Evolutionary conservation across 192 early-diverging fungal species (phyloP).

Genomic region (Glomus cerebriforme): DNA sequence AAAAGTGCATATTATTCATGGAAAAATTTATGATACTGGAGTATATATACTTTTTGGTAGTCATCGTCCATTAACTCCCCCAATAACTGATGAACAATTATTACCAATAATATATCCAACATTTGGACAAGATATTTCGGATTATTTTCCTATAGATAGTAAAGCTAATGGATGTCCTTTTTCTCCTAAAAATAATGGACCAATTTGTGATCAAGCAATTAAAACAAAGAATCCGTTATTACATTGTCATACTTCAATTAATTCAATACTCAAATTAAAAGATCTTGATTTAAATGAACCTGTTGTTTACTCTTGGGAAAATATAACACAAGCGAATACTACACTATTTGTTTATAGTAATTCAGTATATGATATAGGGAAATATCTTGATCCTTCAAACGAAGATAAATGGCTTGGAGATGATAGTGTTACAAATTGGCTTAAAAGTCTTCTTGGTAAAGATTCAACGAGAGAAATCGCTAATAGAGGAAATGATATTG

Average conservation of each 20-base stretch:
- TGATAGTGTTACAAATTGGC: conserved; percentile 2
- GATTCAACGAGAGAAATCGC: conserved; percentile 27
- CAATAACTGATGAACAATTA: conserved; percentile 7
- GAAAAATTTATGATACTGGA: conserved; percentile 30
- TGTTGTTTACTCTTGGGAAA: conserved; percentile 41
- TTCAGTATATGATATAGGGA: conserved; percentile 35
- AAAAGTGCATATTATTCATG: conserved; percentile 32
- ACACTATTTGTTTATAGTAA: conserved; percentile 55
- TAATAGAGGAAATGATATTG: neutral
- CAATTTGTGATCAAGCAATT: conserved; percentile 10
- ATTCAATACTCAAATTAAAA: neutral
- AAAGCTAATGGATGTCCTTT: neutral
- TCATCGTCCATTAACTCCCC: conserved; percentile 25
- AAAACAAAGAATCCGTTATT: neutral
- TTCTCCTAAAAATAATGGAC: conserved; percentile 12
- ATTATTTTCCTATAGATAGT: conserved; percentile 17
- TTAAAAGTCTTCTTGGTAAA: conserved; percentile 1
- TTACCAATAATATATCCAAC: neutral
- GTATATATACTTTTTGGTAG: conserved; percentile 18
- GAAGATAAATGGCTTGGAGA: conserved; percentile 23
- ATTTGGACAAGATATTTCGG: conserved; percentile 28
- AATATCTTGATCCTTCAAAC: conserved; percentile 9
- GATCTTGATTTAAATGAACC: neutral
- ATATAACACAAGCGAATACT: conserved; percentile 50
- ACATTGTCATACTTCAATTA: conserved; percentile 32